phyloP scores from a whole-genome alignment of 768 basidiomycete genomes.

The Hypholoma sublateritium region DNA sequence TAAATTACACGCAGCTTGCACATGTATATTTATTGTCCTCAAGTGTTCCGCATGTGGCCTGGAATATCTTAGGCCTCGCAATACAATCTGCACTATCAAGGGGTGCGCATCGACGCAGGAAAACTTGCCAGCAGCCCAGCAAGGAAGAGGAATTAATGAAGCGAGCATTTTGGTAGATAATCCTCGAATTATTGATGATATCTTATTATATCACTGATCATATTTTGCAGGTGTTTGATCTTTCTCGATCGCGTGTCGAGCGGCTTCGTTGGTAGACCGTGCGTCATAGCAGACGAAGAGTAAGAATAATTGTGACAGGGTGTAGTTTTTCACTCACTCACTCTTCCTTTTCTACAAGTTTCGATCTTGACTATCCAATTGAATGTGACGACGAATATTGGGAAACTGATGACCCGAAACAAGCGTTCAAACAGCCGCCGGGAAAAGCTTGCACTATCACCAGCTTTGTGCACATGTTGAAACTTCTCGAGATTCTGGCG shows the following conservation, averaged over 20 bases:
- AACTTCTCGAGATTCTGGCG: conserved; percentile 61
- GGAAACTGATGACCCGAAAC: conserved; percentile 44
- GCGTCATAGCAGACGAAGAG: conserved; percentile 73
- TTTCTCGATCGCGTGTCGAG: conserved; percentile 34
- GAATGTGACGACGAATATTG: conserved; percentile 55
- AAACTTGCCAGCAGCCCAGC: conserved; percentile 26
- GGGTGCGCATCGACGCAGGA: conserved; percentile 55
- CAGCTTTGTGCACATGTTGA: conserved; percentile 52
- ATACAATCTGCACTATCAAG: conserved; percentile 64
- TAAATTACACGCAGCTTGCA: conserved; percentile 24
- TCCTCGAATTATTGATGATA: not conserved
- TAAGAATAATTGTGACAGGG: conserved; percentile 29
- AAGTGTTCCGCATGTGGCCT: conserved; percentile 50
- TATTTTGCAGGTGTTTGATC: conserved; percentile 28
- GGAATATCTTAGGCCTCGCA: conserved; percentile 57
- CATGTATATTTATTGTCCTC: conserved; percentile 38
- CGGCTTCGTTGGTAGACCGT: conserved; percentile 61
- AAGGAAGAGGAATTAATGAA: conserved; percentile 63
- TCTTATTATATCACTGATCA: not conserved
- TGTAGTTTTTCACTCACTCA: not conserved
- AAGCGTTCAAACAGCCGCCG: conserved; percentile 61
- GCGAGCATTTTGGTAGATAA: conserved; percentile 51
- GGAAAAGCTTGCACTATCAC: conserved; percentile 55
- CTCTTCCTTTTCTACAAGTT: conserved; percentile 32
- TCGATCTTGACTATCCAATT: conserved; percentile 64